These are phyloP conservation scores for Symbiotaphrina buchneri DNA, from an alignment of 495 filamentous ascomycete species.

Conservation along the genomic window DNA sequence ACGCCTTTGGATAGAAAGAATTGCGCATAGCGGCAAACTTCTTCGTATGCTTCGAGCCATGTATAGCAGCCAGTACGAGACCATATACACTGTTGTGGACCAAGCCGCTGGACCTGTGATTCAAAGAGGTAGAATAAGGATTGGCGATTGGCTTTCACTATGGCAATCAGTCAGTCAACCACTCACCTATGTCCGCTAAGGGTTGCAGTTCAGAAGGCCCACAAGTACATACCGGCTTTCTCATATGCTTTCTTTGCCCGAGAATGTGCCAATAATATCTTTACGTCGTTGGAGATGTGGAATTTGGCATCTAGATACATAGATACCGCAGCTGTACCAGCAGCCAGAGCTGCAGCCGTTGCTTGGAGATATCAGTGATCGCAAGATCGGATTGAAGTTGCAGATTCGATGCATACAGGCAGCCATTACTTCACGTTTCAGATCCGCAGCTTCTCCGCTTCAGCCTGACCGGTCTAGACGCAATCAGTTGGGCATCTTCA, in stretches of 20 bases:
- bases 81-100: slow-evolving; percentile 37
- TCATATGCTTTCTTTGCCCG: slow-evolving; percentile 16
- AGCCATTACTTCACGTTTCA: too few relatives aligned
- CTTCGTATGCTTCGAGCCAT: slow-evolving; percentile 30
- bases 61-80: slow-evolving; percentile 39
- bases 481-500: too few relatives aligned
- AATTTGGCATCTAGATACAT: slow-evolving; percentile 53
- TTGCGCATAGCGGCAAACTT: slow-evolving; percentile 36
- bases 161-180: not conserved
- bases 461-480: too few relatives aligned
- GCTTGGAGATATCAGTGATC: too few relatives aligned
- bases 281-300: slow-evolving; percentile 36
- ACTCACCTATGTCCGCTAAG: slow-evolving; percentile 8
- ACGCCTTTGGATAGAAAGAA: slow-evolving; percentile 40
- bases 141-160: slow-evolving; percentile 23
- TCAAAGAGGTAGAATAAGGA: slow-evolving; percentile 48
- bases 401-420: too few relatives aligned
- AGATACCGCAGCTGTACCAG: slow-evolving; percentile 21
- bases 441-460: too few relatives aligned
- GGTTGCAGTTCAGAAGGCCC: slow-evolving; percentile 1
- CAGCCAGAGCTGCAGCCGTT: slow-evolving; percentile 22
- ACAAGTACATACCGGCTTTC: slow-evolving; percentile 13
- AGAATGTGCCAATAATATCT: slow-evolving; percentile 11
- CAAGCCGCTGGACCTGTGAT: slow-evolving; percentile 21
- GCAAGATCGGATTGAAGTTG: too few relatives aligned